Evolutionary conservation across 495 filamentous ascomycete species (phyloP).

Genomic region (Aspergillus sclerotiicarbonarius): DNA sequence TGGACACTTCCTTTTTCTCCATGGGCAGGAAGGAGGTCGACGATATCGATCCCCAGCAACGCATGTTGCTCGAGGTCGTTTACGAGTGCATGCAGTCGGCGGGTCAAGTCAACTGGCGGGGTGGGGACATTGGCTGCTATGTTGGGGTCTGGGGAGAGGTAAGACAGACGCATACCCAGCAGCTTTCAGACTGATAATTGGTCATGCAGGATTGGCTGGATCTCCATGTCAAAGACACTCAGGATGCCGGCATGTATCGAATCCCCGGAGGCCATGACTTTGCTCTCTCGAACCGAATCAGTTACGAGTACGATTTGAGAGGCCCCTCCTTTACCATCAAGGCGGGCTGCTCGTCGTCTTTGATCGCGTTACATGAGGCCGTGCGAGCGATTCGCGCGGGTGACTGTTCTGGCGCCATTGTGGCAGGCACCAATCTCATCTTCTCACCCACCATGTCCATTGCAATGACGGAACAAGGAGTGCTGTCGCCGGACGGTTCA

Average conservation of each 20-base stretch:
- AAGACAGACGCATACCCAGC: too few relatives aligned
- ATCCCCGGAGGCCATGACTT: conserved; percentile 28
- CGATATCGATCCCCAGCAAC: conserved; percentile 26
- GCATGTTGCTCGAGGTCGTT: conserved; percentile 25
- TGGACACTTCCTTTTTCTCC: conserved; percentile 26
- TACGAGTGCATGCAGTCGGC: conserved; percentile 25
- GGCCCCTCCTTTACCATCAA: conserved; percentile 29
- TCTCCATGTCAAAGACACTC: background rate
- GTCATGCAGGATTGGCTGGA: conserved; percentile 10
- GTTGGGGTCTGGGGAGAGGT: conserved; percentile 31
- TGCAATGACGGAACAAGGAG: conserved; percentile 24
- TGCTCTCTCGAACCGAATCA: conserved; percentile 28
- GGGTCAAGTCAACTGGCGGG: conserved; percentile 1
- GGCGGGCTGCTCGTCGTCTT: conserved; percentile 34
- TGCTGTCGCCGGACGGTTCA: conserved; percentile 25
- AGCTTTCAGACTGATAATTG: too few relatives aligned
- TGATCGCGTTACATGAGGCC: conserved; percentile 31
- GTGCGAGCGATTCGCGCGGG: conserved; percentile 27
- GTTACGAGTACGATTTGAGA: conserved; percentile 29
- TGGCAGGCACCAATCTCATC: conserved; percentile 41
- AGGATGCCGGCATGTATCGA: conserved; percentile 10
- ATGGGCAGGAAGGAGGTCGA: background rate
- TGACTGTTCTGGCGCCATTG: conserved; percentile 37
- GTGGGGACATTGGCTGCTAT: conserved; percentile 39
- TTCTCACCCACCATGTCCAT: conserved; percentile 28